Base-by-base conservation (phyloP, 805 yeast species). In the Ogataea degrootiae region DNA sequence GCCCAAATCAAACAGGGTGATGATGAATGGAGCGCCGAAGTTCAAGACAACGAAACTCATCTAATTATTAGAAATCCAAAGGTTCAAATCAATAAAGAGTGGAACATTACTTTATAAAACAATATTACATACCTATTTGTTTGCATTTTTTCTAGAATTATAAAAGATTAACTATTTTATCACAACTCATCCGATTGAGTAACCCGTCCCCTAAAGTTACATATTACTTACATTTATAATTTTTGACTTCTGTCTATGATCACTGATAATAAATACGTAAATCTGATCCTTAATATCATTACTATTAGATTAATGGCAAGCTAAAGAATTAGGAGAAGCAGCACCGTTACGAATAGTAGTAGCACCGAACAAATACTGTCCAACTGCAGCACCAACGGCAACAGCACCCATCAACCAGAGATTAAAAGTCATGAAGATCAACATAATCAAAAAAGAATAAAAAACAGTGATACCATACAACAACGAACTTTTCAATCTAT, bases 401-500 rank as follows among this genome's bases (percentile, higher is more conserved):
- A 72, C 75, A 2, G 76, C 67, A 29, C 66, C 39, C 77, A 74
- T 74, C 37, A 72, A 60, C 75, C 76, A 74, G 42, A 70, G 63
- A 51, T 74, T 74, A 56, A 70, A 74, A 9, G 73, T 69, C 79
- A 74, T 74, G 48, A 74, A 74, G 12, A 74, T 68, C 53, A 74
- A 62, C 79, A 74, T 74, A 53, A 74, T 66, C 57, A 70, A 59
- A 47, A 74, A 72, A 3, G 75, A 70, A 53, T 69, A 72, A 16
- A 71, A 70, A n/a, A 73, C 74, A 47, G 67, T 62, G 16, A 68
- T 21, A 0, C 74, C 76, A 50, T 74, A 73, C 14, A 69, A 43
- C 2, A 59, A n/a, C 1, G 73, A 59, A 48, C 59, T 56, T 36
- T 59, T 62, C 3, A 62, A 14, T 42, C 60, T 67, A 47, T 52